Evolutionary conservation across 305 asterid genomes (phyloP), one percentile per base, ranked within the genome.

Genomic region (Striga hermonthica): DNA sequence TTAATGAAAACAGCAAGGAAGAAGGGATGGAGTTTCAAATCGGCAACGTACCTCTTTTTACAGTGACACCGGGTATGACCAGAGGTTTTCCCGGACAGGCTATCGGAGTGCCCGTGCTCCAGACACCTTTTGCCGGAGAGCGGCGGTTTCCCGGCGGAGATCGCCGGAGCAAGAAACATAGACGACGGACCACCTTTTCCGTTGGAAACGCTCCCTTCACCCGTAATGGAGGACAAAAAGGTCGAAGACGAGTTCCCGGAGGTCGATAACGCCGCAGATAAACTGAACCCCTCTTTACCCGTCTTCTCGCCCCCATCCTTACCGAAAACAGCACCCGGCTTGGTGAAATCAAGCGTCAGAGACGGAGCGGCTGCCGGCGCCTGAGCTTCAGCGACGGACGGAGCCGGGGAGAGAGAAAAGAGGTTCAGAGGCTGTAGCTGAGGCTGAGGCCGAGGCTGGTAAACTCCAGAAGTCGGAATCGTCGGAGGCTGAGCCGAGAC

Each of bases 141-240:
- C 11, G 95, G 91, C 6, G 96, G 95, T 49, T 84, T 89, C 0
- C 76, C 82, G n/a, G 84, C 76, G 58, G 93, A 78, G 37, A 79
- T 59, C 8, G 79, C 69, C n/a, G 82, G 76, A n/a, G 69, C 76
- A 36, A 78, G 56, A 35, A 72, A 75, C 79, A 79, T 64, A 0
- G 84, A 48, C n/a, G 87, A 62, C 34, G 84, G 74, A 6, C 77
- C 89, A 15, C 74, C 80, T 48, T 84, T 85, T 0, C 90, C 95
- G 57, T 87, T 87, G 0, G 91, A 81, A 0, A 86, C 92, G 71
- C 95, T 90, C 31, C 95, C 97, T 72, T 90, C 95, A 9, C 88
- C 95, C 7, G 97, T 82, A 41, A 87, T 87, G 47, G 89, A 78
- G 11, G 91, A 90, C 69, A 85, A 3, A 68, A 86, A 86, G 9